phyloP scores from a whole-genome alignment of 2,329 filamentous ascomycete genomes.

The Pseudogymnoascus sp. region DNA sequence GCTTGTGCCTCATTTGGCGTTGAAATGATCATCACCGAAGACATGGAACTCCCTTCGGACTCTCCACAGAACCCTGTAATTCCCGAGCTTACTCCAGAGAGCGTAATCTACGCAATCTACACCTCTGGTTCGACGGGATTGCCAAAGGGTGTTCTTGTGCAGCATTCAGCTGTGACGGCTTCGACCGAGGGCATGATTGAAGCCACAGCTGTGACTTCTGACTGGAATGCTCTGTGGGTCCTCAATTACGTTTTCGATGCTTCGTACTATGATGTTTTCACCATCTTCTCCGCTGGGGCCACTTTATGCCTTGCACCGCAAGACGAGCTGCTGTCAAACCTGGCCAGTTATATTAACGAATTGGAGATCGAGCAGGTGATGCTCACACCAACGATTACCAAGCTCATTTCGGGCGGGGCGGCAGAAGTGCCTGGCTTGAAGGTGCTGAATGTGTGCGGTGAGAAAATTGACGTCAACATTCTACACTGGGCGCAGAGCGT shows the following conservation, averaged over 20 bases:
- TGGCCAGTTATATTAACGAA: constrained; percentile 11
- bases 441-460: constrained; percentile 8
- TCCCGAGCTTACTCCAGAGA: not conserved
- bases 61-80: not conserved
- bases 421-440: constrained; percentile 10
- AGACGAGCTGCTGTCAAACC: constrained; percentile 1
- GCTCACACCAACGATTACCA: constrained; percentile 10
- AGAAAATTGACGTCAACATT: constrained; percentile 9
- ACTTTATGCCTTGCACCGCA: constrained; percentile 1
- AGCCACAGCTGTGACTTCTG: constrained; percentile 13
- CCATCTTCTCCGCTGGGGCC: constrained; percentile 3
- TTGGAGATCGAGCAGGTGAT: constrained; percentile 10
- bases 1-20: not conserved
- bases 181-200: constrained; percentile 3
- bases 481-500: constrained; percentile 2
- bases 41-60: not conserved
- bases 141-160: constrained; percentile 5
- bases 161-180: not conserved
- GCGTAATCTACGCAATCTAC: constrained; percentile 8
- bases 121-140: constrained; percentile 8
- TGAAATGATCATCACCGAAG: not conserved
- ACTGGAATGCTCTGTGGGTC: constrained; percentile 14
- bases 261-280: constrained; percentile 13
- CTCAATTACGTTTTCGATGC: constrained; percentile 12
- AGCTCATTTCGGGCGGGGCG: constrained; percentile 8